These are phyloP conservation scores for Hanseniaspora singularis DNA, from an alignment of 805 yeast species.

Conservation along the genomic window DNA sequence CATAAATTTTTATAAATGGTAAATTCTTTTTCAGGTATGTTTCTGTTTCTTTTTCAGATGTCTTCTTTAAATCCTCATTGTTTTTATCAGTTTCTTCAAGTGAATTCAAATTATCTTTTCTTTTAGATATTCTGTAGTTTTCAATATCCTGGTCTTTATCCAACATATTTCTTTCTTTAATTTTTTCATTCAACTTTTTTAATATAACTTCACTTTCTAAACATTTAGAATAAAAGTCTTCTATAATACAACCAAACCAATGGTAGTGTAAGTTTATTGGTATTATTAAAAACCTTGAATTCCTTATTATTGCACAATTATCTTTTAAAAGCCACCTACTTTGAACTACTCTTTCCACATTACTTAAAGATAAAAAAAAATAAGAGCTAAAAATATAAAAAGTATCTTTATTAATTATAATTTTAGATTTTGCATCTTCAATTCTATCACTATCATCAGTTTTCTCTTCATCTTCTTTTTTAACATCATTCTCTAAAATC, in stretches of 20 bases:
- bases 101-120: too few relatives aligned
- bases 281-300: conserved; percentile 48
- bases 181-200: conserved; percentile 12
- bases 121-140: too few relatives aligned
- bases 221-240: conserved; percentile 34
- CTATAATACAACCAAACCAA: conserved; percentile 76
- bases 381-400: conserved; percentile 66
- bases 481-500: conserved; percentile 21
- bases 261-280: conserved; percentile 76
- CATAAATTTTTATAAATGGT: conserved; percentile 33
- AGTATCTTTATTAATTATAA: conserved; percentile 23
- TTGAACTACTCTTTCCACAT: conserved; percentile 38
- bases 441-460: neutral
- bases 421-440: neutral
- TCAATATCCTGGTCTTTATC: too few relatives aligned
- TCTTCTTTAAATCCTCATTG: too few relatives aligned
- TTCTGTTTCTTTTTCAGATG: neutral
- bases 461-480: conserved; percentile 7
- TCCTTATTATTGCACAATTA: conserved; percentile 36
- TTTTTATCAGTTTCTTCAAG: too few relatives aligned
- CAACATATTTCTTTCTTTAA: conserved; percentile 7
- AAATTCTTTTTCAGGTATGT: neutral
- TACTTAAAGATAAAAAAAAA: conserved; percentile 44
- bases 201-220: conserved; percentile 18
- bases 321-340: conserved; percentile 68